Conservation (phyloP, 1,284 basidiomycete species). For the Ganoderma resinaceum region DNA sequence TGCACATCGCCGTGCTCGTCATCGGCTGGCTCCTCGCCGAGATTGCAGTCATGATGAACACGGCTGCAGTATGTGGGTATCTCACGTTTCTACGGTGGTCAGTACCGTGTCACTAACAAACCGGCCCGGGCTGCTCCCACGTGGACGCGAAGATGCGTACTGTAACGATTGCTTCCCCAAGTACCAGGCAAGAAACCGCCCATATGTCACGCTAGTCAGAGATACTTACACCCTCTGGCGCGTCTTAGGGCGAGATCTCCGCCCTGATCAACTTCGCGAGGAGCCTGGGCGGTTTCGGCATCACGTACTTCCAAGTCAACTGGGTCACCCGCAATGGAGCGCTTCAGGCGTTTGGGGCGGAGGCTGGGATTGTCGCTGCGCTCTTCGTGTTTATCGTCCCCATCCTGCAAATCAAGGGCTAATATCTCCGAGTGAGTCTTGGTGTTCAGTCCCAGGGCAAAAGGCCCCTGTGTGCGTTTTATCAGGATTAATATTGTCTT, state of each 20-base stretch:
- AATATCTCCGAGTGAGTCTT: conserved; percentile 46
- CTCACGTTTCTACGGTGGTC: conserved; percentile 8
- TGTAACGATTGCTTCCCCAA: conserved; percentile 48
- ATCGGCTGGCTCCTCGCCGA: conserved; percentile 66
- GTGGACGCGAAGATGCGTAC: conserved; percentile 47
- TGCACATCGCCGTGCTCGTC: conserved; percentile 55
- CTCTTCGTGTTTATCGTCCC: conserved; percentile 59
- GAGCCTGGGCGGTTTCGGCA: conserved; percentile 57
- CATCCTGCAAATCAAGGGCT: conserved; percentile 53
- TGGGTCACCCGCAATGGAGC: conserved; percentile 56
- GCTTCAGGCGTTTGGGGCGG: conserved; percentile 54
- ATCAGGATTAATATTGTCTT: background rate
- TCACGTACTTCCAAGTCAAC: conserved; percentile 60
- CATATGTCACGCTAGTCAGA: background rate
- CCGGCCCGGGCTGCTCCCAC: background rate
- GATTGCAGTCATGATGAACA: conserved; percentile 60
- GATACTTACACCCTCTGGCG: background rate
- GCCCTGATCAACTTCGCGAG: conserved; percentile 59
- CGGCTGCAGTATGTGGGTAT: conserved; percentile 58
- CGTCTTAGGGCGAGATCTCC: conserved; percentile 51
- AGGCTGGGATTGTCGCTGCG: conserved; percentile 60
- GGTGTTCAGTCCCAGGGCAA: too few species aligned
- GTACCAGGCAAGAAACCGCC: conserved; percentile 43
- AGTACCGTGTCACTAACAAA: background rate
- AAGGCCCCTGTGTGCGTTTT: background rate